Percentiles rank a stretch among this genome's conserved stretches.
Conservation (phyloP, 805 yeast species). For the Nematodospora valgi region DNA sequence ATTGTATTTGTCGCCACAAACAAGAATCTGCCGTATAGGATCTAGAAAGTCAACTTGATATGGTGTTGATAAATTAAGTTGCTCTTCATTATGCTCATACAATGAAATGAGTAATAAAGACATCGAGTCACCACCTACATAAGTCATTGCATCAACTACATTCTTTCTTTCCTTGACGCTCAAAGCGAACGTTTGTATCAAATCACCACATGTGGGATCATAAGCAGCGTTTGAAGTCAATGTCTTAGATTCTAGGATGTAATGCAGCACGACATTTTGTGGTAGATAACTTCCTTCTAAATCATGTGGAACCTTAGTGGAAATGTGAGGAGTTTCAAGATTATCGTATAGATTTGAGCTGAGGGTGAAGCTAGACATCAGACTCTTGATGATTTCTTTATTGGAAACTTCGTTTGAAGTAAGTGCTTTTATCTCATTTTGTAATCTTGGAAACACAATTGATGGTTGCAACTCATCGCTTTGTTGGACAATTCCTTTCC, state of each 20-base stretch:
- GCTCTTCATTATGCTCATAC: background rate
- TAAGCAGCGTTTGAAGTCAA: conserved; percentile 22
- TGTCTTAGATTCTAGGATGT: conserved; percentile 14
- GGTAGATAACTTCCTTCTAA: conserved; percentile 5
- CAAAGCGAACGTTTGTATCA: conserved; percentile 18
- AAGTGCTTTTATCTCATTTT: conserved; percentile 14
- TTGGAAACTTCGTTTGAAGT: background rate
- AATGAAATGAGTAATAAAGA: conserved; percentile 21
- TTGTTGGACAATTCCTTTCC: background rate
- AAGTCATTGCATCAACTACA: conserved; percentile 17
- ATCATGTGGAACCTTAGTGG: conserved; percentile 2
- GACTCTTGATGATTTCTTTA: conserved; percentile 10
- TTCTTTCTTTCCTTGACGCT: conserved; percentile 4
- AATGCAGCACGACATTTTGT: conserved; percentile 4
- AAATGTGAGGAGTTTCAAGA: conserved; percentile 7
- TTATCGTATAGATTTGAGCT: conserved; percentile 13
- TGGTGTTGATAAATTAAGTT: conserved; percentile 6
- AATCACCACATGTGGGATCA: conserved; percentile 29
- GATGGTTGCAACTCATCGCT: conserved; percentile 9
- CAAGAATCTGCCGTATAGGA: conserved; percentile 37
- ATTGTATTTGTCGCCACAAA: background rate
- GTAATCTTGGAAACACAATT: conserved; percentile 22
- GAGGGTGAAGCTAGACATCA: conserved; percentile 5
- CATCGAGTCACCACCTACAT: conserved; percentile 30
- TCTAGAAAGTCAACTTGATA: conserved; percentile 25